phyloP scores from a whole-genome alignment of 108 stramenopile genomes.

The Fistulifera pelliculosa region DNA sequence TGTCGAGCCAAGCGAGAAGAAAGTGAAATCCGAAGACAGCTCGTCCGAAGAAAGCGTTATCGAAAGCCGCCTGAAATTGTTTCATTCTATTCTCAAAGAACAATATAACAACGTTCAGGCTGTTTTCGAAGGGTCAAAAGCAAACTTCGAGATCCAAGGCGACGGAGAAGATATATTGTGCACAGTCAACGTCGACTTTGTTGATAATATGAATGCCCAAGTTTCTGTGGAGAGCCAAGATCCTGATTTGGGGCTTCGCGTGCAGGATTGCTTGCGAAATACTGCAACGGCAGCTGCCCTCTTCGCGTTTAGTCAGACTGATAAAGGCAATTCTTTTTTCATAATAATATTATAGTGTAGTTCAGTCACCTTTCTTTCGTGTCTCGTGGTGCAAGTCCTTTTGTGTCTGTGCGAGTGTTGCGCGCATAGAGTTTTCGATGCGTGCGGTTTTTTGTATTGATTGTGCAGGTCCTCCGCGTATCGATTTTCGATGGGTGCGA shows the following conservation, averaged over 20 bases:
- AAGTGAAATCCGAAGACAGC: constrained; percentile 13
- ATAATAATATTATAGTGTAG: too few species aligned
- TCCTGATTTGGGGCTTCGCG: constrained; percentile 59
- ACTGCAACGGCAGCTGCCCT: neutral
- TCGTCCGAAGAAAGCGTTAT: constrained; percentile 6
- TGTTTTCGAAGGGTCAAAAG: constrained; percentile 64
- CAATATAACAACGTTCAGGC: constrained; percentile 76
- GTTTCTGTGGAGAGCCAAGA: constrained; percentile 72
- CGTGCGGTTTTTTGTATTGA: too few species aligned
- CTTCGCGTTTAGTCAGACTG: neutral
- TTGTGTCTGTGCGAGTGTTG: too few species aligned
- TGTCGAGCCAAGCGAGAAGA: constrained; percentile 27
- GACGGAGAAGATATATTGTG: constrained; percentile 53
- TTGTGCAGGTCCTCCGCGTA: too few species aligned
- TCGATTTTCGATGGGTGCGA: too few species aligned
- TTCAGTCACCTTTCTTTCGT: too few species aligned
- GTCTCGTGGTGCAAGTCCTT: too few species aligned
- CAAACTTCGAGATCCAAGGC: constrained; percentile 61
- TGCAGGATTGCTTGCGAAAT: constrained; percentile 57
- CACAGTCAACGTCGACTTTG: constrained; percentile 57
- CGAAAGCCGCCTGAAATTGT: constrained; percentile 40
- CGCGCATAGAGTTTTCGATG: too few species aligned
- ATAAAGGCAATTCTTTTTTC: too few species aligned
- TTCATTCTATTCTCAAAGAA: constrained; percentile 52
- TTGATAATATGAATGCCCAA: constrained; percentile 41